Conservation (phyloP, 305 asterid genomes). For the Fraxinus nigra region DNA sequence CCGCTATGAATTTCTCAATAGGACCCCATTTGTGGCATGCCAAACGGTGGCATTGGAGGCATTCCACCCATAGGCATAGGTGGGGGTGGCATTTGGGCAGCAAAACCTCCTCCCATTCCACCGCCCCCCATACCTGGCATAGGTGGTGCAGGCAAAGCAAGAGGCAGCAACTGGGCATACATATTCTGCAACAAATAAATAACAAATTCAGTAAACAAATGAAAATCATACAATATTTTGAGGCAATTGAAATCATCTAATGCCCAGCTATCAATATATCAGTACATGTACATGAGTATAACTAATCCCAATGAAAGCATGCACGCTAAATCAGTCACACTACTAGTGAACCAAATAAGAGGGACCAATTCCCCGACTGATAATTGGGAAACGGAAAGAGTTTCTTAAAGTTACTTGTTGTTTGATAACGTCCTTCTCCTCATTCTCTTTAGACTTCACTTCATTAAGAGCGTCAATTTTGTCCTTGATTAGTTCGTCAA, state of each 20-base stretch:
- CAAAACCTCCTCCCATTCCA: slow-evolving; percentile 74
- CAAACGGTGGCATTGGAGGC: slow-evolving; percentile 92
- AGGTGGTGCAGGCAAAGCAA: slow-evolving; percentile 98
- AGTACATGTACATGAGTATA: background rate
- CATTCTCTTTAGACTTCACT: slow-evolving; percentile 75
- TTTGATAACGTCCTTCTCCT: slow-evolving; percentile 78
- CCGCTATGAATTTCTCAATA: slow-evolving; percentile 39
- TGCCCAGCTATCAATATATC: background rate
- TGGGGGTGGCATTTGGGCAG: slow-evolving; percentile 54
- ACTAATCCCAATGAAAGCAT: background rate
- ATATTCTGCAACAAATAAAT: slow-evolving; percentile 66
- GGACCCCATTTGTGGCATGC: slow-evolving; percentile 97
- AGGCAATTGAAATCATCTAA: background rate
- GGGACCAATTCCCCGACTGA: background rate
- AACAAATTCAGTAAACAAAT: background rate
- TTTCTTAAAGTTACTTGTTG: slow-evolving; percentile 63
- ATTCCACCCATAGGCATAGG: slow-evolving; percentile 66
- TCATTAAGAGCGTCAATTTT: slow-evolving; percentile 79
- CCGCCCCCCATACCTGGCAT: slow-evolving; percentile 79
- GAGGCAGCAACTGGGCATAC: slow-evolving; percentile 94
- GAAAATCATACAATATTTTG: background rate
- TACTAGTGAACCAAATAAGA: background rate
- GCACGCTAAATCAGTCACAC: background rate
- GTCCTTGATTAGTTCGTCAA: slow-evolving; percentile 88
- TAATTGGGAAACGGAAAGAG: background rate